Conservation (phyloP, 495 filamentous ascomycete species). For the Thermothielavioides terrestris region DNA sequence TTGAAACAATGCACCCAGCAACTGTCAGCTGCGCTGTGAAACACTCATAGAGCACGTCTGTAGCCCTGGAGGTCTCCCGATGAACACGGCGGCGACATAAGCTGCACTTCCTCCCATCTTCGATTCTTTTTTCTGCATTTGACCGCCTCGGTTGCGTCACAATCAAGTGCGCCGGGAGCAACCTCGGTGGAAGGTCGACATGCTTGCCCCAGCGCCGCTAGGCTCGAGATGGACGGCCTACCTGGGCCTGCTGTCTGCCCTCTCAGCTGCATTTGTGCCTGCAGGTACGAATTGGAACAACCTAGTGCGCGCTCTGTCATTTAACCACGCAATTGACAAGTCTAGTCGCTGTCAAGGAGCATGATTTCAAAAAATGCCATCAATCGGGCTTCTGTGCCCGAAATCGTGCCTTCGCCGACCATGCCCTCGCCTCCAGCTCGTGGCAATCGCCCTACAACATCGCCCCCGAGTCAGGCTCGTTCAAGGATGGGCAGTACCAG, state of each 20-base stretch:
- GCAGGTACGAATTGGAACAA: constrained; percentile 34
- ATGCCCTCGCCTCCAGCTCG: constrained; percentile 50
- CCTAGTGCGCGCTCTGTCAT: background rate
- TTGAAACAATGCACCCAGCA: too few relatives aligned
- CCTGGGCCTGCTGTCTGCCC: constrained; percentile 36
- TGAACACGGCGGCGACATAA: constrained; percentile 7
- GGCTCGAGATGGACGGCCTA: constrained; percentile 49
- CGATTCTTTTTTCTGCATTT: constrained; percentile 7
- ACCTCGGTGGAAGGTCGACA: too few relatives aligned
- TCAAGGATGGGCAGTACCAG: constrained; percentile 71
- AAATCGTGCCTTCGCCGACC: constrained; percentile 82
- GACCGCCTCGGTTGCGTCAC: background rate
- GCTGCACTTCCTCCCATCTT: constrained; percentile 3
- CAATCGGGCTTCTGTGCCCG: constrained; percentile 96
- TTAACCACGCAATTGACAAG: too few relatives aligned
- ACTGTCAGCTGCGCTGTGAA: background rate
- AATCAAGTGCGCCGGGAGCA: constrained; percentile 1
- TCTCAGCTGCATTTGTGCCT: constrained; percentile 39
- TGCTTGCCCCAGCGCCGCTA: constrained; percentile 37
- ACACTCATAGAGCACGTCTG: constrained; percentile 7
- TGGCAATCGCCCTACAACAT: constrained; percentile 83
- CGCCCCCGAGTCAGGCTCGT: constrained; percentile 56
- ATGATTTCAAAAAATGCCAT: constrained; percentile 90
- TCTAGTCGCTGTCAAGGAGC: constrained; percentile 77
- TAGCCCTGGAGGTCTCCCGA: constrained; percentile 17